Percentiles rank a stretch among this genome's conserved stretches.
Evolutionary conservation across 2,329 filamentous ascomycete species (phyloP).

Genomic region (Allantophomopsis cytisporea): DNA sequence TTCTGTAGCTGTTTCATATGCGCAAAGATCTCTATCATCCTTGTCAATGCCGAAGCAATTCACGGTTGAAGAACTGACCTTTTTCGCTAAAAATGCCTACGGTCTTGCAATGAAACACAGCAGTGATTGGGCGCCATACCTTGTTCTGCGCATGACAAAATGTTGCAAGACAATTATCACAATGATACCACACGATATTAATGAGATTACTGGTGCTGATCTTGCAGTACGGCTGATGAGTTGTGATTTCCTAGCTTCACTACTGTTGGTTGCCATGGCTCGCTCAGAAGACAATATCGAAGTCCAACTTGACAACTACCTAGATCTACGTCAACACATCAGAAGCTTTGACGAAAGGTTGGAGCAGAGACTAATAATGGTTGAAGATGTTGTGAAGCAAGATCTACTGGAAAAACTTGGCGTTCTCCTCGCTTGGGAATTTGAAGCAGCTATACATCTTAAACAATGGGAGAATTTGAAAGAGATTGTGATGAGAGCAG

Average conservation of each 20-base stretch:
- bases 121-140: slow-evolving; percentile 35
- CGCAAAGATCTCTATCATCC: slow-evolving; percentile 15
- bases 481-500: slow-evolving; percentile 40
- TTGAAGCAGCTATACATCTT: slow-evolving; percentile 59
- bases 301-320: slow-evolving; percentile 44
- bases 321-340: slow-evolving; percentile 45
- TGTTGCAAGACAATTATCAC: slow-evolving; percentile 37
- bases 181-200: slow-evolving; percentile 33
- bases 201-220: slow-evolving; percentile 27
- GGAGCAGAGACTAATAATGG: slow-evolving; percentile 22
- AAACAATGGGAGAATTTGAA: slow-evolving; percentile 54
- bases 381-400: slow-evolving; percentile 27
- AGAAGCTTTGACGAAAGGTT: slow-evolving; percentile 37
- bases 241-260: slow-evolving; percentile 55
- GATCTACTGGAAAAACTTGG: slow-evolving; percentile 51
- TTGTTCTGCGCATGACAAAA: slow-evolving; percentile 40
- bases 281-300: slow-evolving; percentile 35
- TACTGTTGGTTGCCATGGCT: slow-evolving; percentile 35
- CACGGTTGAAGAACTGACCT: slow-evolving; percentile 54
- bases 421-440: slow-evolving; percentile 60
- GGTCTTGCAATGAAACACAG: slow-evolving; percentile 57
- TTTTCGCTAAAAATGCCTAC: slow-evolving; percentile 76
- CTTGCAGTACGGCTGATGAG: slow-evolving; percentile 47
- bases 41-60: slow-evolving; percentile 26
- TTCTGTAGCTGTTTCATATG: slow-evolving; percentile 15